Evolutionary conservation across 202 grass and related monocot species (phyloP), one percentile per base, ranked within the genome.

Genomic region (Elaeis oleifera): DNA sequence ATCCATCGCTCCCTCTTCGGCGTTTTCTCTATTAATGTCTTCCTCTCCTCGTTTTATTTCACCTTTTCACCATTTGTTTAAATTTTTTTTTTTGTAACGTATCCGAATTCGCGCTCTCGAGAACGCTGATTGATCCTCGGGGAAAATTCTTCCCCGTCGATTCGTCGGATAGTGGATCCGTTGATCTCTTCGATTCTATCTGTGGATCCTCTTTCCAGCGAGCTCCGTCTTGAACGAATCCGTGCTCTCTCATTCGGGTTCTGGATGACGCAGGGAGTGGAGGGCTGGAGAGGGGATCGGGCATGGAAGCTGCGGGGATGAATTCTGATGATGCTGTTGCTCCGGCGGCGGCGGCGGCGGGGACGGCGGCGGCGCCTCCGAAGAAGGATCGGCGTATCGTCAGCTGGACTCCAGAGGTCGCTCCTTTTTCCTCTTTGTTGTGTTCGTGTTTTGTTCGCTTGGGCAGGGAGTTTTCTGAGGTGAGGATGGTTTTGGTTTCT

Each of bases 381-480:
- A 95, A 84, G 78, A 95, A 84, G 86, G 80, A 90, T 60, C 82
- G 90, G 6, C 86, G 84, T 57, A 78, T 95, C 51, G 86, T 87
- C 23, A 84, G 76, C 59, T 95, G 90, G 90, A 89, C 79, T 69
- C 54, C 79, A 58, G 55, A 95, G 90, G 90, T 95, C 9, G 29
- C 68, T 16, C 16, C 16, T 8, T 51, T 1, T 6, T 58, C 5
- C 13, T 32, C 4, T 17, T 36, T 21, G 23, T 24, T n/a, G n/a
- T 26, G 13, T 55, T 6, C 2, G 3, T 32, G 17, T 19, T 60
- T 39, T 18, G 36, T 53, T 36, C 20, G 49, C 1, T 3, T 50
- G 18, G 23, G 5, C 50, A 13, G 36, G 4, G 14, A 1, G 50
- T 27, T 50, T 64, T 48, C 49, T 50, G 19, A 22, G 54, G 23